Base-by-base conservation (phyloP, 1,139 yeast genomes). In the Pichia sp. region DNA sequence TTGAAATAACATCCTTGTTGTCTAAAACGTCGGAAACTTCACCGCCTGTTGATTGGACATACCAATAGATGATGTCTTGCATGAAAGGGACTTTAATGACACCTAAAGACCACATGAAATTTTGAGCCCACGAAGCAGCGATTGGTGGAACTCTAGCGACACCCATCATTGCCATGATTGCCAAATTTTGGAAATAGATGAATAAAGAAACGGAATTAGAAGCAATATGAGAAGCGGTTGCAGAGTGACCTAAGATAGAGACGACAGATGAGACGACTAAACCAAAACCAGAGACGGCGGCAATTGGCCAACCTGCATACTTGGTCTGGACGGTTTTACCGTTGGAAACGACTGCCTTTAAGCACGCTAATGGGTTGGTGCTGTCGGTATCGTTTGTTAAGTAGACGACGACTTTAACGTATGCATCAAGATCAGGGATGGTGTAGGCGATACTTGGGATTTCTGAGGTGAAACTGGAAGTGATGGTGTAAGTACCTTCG, bases 81-180 rank as follows among this genome's bases (percentile, higher is more conserved):
- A 93, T 85, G 61, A 91, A 89, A n/a, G 71, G 70, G 11, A 82
- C 81, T 49, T 77, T 75, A 58, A 94, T 88, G 54, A 93, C 82
- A 47, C 99, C 99, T 76, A 93, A 76, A 6, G 97, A 83, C 99
- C 99, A 93, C 70, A 83, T 83, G 72, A 93, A 93, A 70, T 93
- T 93, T 67, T 93, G 96, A 33, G 96, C 84, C 99, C 99, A 93
- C 4, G 98, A 94, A 2, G 96, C 93, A 10, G 98, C 98, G 55
- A 93, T 89, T 6, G 99, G 99, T 9, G 99, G 99, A 22, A 89
- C 87, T 53, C 82, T 75, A 19, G 90, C 79, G 34, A 93, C 98
- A 42, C 96, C 97, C 93, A 91, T 85, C 96, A 93, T 90, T 24
- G 96, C 80, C 21, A 94, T 85, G 55, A 93, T 85, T 28, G 98